Base-by-base conservation (phyloP, 75 land plant genomes). In the Sequoia sempervirens region DNA sequence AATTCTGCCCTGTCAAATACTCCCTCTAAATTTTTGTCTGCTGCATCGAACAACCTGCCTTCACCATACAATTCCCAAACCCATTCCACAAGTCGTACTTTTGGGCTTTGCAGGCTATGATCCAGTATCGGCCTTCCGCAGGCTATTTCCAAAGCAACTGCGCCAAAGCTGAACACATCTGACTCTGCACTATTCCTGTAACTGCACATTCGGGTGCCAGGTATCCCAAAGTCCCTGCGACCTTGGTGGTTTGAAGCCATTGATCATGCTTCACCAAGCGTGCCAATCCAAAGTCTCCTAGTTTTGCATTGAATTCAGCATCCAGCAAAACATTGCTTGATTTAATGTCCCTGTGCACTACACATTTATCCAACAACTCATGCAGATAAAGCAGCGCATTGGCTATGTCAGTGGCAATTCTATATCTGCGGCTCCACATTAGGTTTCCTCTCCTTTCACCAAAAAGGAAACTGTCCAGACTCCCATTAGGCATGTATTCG, bases 311-410 rank as follows among this genome's bases (percentile, higher is more conserved):
- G 0, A 34, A 34, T 34, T 34, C 36, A 34, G 36, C 36, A 34
- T 92, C 93, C 5, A 92, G 74, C 88, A 92, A 82, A 43, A 92
- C 80, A 52, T 90, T 92, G 66, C 88, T 90, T 1, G 92, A 84
- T 40, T 92, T 90, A 58, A 90, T 90, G 70, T 89, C 92, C 20
- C 92, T 69, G 66, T 91, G 92, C 12, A 88, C 80, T 2, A 90
- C 85, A 43, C 82, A 79, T 54, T 82, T 76, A 34, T 89, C 89
- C 52, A 82, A 85, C 79, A 87, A 89, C 79, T 89, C 89, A 52
- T 91, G 92, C 64, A 91, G 80, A 73, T 91, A 91, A 3, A 82
- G 58, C 83, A 91, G 84, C 0, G 85, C 92, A n/a, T 83, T 83
- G 7, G 91, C 91, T 36, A 87, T 46, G 26, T 89, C 92, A 79